Conservation (phyloP, 306 rosid species). For the Oemleria cerasiformis region DNA sequence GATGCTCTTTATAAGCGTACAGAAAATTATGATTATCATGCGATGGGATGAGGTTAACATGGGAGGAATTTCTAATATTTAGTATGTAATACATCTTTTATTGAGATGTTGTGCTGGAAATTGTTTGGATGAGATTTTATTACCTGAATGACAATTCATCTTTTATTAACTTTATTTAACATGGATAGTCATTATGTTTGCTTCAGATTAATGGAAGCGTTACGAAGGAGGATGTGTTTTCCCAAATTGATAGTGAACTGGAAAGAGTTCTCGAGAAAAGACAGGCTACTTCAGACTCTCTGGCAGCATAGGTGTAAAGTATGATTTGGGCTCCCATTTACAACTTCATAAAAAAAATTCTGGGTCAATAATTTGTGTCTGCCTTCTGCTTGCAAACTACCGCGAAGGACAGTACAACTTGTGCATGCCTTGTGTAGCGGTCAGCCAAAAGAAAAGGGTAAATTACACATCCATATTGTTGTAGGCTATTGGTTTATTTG, state of each 20-base stretch:
- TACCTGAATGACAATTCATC: not conserved
- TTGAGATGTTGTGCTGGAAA: not conserved
- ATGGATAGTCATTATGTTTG: not conserved
- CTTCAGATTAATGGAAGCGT: constrained; percentile 36
- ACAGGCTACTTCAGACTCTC: constrained; percentile 46
- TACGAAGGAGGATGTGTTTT: constrained; percentile 67
- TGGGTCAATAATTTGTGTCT: constrained; percentile 3
- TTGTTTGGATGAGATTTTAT: not conserved
- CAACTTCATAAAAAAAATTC: not conserved
- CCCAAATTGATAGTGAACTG: constrained; percentile 58
- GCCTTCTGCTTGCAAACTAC: constrained; percentile 3
- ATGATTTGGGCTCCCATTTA: constrained; percentile 10
- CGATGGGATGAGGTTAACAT: not conserved
- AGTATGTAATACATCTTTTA: not conserved
- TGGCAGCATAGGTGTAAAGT: constrained; percentile 41
- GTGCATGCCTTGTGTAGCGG: not conserved
- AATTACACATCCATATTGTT: not conserved
- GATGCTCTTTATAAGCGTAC: not conserved
- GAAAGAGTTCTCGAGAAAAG: constrained; percentile 48
- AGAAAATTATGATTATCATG: not conserved
- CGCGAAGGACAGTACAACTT: not conserved
- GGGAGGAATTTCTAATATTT: not conserved
- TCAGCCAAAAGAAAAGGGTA: constrained; percentile 2
- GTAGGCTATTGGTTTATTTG: not conserved
- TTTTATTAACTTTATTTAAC: not conserved